These are phyloP conservation scores for Tuber calosporum DNA, from an alignment of 495 filamentous ascomycete species.

Conservation along the genomic window DNA sequence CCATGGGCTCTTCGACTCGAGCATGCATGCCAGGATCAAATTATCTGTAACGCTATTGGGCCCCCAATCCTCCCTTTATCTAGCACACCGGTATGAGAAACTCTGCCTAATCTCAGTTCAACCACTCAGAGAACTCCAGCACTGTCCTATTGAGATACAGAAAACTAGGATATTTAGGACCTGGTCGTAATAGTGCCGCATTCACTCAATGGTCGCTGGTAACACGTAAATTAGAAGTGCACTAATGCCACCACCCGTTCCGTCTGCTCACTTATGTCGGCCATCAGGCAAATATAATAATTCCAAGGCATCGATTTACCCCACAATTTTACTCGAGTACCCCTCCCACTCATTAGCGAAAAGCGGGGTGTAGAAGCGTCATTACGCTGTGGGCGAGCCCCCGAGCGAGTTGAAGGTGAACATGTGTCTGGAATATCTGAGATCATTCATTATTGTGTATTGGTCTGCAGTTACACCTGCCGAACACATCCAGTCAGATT, in stretches of 20 bases:
- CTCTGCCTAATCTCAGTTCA: neutral
- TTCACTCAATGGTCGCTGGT: neutral
- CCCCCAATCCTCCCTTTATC: neutral
- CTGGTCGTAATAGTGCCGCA: neutral
- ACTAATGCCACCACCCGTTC: neutral
- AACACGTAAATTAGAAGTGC: neutral
- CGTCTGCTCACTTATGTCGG: neutral
- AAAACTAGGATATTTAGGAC: neutral
- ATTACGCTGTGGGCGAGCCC: neutral
- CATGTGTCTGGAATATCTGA: neutral
- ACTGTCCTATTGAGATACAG: neutral
- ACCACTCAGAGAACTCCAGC: neutral
- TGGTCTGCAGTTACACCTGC: neutral
- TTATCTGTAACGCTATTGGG: neutral
- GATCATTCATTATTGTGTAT: neutral
- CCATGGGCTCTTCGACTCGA: too few relatives aligned
- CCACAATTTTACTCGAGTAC: neutral
- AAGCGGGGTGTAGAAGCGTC: neutral
- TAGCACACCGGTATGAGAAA: neutral
- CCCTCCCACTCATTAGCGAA: neutral
- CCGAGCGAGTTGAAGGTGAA: neutral
- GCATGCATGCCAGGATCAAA: neutral
- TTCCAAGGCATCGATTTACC: neutral
- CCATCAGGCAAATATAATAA: neutral
- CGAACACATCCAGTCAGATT: neutral